Evolutionary conservation across 2,329 filamentous ascomycete genomes (phyloP), one percentile per base, ranked within the genome.

Genomic region (Botryotinia calthae): DNA sequence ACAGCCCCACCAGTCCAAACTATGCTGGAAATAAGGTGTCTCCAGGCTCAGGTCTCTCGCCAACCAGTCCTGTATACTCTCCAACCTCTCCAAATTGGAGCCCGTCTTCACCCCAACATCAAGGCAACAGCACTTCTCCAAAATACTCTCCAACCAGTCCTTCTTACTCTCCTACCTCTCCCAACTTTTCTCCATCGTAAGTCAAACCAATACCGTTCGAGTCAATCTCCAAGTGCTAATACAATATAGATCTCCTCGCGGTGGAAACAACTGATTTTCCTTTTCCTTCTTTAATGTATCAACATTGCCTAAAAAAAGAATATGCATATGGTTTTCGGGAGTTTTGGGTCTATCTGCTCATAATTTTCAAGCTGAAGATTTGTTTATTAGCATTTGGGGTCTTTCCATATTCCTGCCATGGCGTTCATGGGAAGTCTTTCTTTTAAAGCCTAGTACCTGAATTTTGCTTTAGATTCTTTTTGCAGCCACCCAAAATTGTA

Each of bases 111-210:
- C 79, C 79, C 54, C 75, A 75, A 59, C 76, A 79, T 18, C 75
- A 76, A 58, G 75, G 75, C 22, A 73, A 72, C 67, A 76, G 73
- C 34, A 78, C 79, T 28, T 85, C 84, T 63, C 85, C 85, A 5
- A 84, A 83, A 75, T 77, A 76, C 56, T 79, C 77, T 46, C 78
- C 78, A 42, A 79, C 78, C 31, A 76, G 76, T 16, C 75, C 77
- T 9, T 76, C 75, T 44, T 78, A 78, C 69, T 78, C 77, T 67
- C 78, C 76, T 46, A 77, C 76, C 54, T 79, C 77, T 74, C 79
- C 79, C 73, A 74, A 78, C 69, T 79, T 78, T 64, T 79, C 78
- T 58, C 78, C 78, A 42, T 77, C 77, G 76, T 77, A 77, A 75
- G 74, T 61, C 25, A 25, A 68, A 37, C 6, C 34, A 56, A 65